Evolutionary conservation across 2,329 filamentous ascomycete species (phyloP).

Genomic region (Fusarium vanettenii): DNA sequence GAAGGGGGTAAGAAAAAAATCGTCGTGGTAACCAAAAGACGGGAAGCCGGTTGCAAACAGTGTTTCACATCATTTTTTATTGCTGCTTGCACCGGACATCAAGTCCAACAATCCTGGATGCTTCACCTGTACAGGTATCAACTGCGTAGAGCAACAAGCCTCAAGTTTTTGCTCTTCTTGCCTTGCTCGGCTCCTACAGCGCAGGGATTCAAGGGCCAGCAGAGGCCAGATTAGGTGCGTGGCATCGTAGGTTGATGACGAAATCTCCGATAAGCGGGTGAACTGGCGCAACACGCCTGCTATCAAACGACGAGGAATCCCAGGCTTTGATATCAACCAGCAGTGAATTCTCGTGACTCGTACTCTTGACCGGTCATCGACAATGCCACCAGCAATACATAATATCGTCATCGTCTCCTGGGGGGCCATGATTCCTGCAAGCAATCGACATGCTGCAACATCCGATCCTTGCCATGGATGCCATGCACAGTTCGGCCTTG

Average conservation of each 20-base stretch:
- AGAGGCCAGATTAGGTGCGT: conserved; percentile 8
- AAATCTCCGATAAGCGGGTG: conserved; percentile 45
- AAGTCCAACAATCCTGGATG: not conserved
- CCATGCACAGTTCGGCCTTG: not conserved
- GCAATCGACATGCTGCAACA: not conserved
- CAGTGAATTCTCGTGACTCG: not conserved
- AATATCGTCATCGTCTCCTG: not conserved
- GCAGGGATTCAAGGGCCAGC: conserved; percentile 13
- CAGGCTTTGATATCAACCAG: not conserved
- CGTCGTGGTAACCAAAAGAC: not conserved
- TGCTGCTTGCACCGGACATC: not conserved
- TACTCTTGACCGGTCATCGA: not conserved
- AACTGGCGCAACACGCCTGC: conserved; percentile 4
- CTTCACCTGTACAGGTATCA: not conserved
- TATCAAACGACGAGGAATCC: not conserved
- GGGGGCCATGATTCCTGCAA: not conserved
- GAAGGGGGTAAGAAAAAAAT: not conserved
- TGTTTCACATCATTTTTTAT: not conserved
- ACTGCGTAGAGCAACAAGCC: not conserved
- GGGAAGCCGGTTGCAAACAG: conserved; percentile 8
- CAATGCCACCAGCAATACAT: not conserved
- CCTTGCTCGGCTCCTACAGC: not conserved
- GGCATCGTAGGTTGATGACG: conserved; percentile 31
- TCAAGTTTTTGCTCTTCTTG: not conserved
- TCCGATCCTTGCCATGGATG: not conserved